Base-by-base conservation (phyloP, 495 filamentous ascomycete genomes). In the Cercophora sp. region DNA sequence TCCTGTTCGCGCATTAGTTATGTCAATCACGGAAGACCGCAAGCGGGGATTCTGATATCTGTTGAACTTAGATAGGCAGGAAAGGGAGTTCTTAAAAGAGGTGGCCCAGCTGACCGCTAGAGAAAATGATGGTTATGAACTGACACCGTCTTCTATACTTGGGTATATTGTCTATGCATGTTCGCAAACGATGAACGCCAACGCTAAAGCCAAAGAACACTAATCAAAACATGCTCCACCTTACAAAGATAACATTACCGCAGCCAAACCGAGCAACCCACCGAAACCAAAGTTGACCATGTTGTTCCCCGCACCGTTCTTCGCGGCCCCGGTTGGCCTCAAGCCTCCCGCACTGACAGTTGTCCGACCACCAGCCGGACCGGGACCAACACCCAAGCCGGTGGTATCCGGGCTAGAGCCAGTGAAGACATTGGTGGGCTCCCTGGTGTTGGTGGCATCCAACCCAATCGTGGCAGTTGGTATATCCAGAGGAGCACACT, bases 371-470 rank as follows among this genome's bases (percentile, higher is more conserved):
- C 29, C 29, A 6, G 29, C 29, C 8, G 29, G 29, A 13, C 29
- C 56, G 8, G 56, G 56, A 2, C 56, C 56, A n/a, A 52, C 22
- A 0, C 22, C 25, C 8, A 29, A 15, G 11, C 20, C 18, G 5
- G 44, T 46, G 8, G 47, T 18, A 27, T 34, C 47, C n/a, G 56
- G 56, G 1, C 39, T 40, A 6, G 4, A 3, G 0, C 55, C 55
- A 5, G 46, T 46, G 24, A 50, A 32, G n/a, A 40, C 35, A 15
- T 47, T 55, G 11, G 51, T 58, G 11, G 56, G 51, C 22, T 47
- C 34, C 1, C 40, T 34, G 0, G 56, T 58, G 5, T 29, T 26
- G 0, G 56, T 51, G 0, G 40, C 56, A 47, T 58, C 56, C 13
- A 58, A 4, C 0, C 44, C 44, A 0, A 31, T 35, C 0, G 23